These are phyloP conservation scores for Diaporthe capsici DNA, from an alignment of 2,329 filamentous ascomycete genomes.

Conservation along the genomic window DNA sequence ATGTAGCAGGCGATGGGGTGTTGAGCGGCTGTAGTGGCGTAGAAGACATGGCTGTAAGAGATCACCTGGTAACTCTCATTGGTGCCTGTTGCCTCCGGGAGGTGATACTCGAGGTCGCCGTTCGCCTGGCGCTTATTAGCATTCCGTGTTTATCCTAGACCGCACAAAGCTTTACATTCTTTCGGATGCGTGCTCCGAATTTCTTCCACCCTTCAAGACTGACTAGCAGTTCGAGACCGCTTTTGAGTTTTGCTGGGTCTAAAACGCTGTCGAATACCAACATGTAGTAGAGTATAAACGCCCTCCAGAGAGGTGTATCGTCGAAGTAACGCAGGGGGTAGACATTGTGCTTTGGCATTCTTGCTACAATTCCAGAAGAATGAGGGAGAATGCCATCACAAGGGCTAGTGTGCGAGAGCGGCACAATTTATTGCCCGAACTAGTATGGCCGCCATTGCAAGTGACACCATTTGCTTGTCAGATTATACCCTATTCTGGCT, in stretches of 20 bases:
- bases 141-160: not conserved
- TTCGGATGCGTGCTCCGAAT: slow-evolving; percentile 46
- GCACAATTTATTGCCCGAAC: too few species aligned
- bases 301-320: too few species aligned
- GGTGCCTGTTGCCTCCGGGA: slow-evolving; percentile 52
- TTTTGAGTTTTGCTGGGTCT: slow-evolving; percentile 44
- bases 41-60: slow-evolving; percentile 50
- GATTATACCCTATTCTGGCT: too few species aligned
- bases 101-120: slow-evolving; percentile 56
- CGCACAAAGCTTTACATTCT: slow-evolving; percentile 41
- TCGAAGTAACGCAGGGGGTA: too few species aligned
- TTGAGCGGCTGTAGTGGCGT: slow-evolving; percentile 49
- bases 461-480: too few species aligned
- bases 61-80: slow-evolving; percentile 50
- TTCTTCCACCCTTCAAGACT: slow-evolving; percentile 46
- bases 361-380: too few species aligned
- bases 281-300: too few species aligned
- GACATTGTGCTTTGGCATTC: too few species aligned
- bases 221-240: slow-evolving; percentile 41
- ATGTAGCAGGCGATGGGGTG: slow-evolving; percentile 53
- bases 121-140: slow-evolving; percentile 36
- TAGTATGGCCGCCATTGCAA: too few species aligned
- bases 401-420: too few species aligned
- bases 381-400: too few species aligned
- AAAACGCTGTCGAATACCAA: slow-evolving; percentile 45